Conservation (phyloP, 2,329 filamentous ascomycete species). For the Ophiostoma angusticollis region DNA sequence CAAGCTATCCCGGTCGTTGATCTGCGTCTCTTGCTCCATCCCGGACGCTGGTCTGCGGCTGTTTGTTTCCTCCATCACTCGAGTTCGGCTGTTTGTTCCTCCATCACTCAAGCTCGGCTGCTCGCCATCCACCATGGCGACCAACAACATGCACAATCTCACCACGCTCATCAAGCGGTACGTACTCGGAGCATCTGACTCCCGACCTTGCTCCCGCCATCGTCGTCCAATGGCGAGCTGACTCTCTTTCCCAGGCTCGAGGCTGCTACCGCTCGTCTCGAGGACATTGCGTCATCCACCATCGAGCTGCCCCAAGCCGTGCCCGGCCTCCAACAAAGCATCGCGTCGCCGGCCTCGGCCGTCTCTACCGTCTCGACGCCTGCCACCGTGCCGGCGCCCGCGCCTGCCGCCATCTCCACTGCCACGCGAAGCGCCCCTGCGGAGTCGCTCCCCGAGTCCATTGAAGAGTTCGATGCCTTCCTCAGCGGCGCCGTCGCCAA, state of each 20-base stretch:
- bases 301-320: conserved; percentile 44
- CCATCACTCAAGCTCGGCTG: too few species aligned
- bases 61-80: not conserved
- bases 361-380: conserved; percentile 21
- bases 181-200: conserved; percentile 20
- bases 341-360: conserved; percentile 22
- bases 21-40: not conserved
- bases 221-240: conserved; percentile 24
- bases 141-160: conserved; percentile 86
- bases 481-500: conserved; percentile 60
- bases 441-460: conserved; percentile 59
- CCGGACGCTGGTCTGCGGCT: not conserved
- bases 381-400: conserved; percentile 20
- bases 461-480: conserved; percentile 78
- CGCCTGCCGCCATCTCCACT: conserved; percentile 22
- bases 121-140: conserved; percentile 50
- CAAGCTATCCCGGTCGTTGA: too few species aligned
- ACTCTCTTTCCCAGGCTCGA: conserved; percentile 64
- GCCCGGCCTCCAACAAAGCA: conserved; percentile 30
- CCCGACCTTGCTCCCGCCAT: not conserved
- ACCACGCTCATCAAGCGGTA: conserved; percentile 98
- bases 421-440: conserved; percentile 27
- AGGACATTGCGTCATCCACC: conserved; percentile 81
- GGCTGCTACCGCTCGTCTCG: conserved; percentile 87
- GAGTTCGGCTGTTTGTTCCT: not conserved